A percentile compares a stretch with the other conserved stretches of the same genome.
phyloP scores from a whole-genome alignment of 2,329 filamentous ascomycete genomes.

The Pseudocercospora crystallina region DNA sequence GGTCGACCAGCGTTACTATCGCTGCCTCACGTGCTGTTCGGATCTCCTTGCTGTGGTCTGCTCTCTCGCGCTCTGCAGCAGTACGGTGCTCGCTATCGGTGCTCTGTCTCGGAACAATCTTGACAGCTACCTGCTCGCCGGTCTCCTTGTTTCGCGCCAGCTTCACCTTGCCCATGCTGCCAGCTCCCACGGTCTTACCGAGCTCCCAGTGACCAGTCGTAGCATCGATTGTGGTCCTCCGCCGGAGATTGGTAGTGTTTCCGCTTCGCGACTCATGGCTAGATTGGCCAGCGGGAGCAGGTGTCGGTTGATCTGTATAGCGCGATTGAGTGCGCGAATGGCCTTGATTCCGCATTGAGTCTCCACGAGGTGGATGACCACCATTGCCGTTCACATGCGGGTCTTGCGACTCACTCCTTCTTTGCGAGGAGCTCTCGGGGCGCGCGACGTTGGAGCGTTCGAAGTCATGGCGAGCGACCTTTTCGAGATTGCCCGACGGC shows the following conservation, averaged over 20 bases:
- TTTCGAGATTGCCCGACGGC: slow-evolving; percentile 51
- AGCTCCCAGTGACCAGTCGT: slow-evolving; percentile 85
- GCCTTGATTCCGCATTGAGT: slow-evolving; percentile 51
- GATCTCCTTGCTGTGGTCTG: slow-evolving; percentile 95
- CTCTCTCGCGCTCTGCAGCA: slow-evolving; percentile 75
- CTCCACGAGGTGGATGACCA: slow-evolving; percentile 48
- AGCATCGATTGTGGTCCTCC: slow-evolving; percentile 81
- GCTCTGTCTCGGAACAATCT: slow-evolving; percentile 90
- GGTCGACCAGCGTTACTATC: slow-evolving; percentile 89
- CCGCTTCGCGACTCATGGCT: background rate
- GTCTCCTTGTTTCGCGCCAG: slow-evolving; percentile 86
- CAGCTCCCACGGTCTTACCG: slow-evolving; percentile 94
- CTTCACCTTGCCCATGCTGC: slow-evolving; percentile 99
- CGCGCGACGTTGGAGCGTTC: slow-evolving; percentile 68
- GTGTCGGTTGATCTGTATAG: slow-evolving; percentile 44
- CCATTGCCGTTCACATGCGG: slow-evolving; percentile 22
- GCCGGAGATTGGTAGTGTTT: slow-evolving; percentile 43
- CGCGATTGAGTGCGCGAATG: slow-evolving; percentile 41
- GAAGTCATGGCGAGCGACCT: slow-evolving; percentile 67
- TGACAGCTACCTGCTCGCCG: slow-evolving; percentile 93
- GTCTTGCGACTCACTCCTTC: slow-evolving; percentile 60
- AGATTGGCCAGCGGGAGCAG: slow-evolving; percentile 19
- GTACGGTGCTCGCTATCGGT: slow-evolving; percentile 73
- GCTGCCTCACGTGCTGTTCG: slow-evolving; percentile 92
- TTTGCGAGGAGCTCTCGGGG: slow-evolving; percentile 48